A percentile compares a stretch with the other conserved stretches of the same genome.
Evolutionary conservation across 441 rosid genomes (phyloP).

Genomic region (Aleurites moluccanus): DNA sequence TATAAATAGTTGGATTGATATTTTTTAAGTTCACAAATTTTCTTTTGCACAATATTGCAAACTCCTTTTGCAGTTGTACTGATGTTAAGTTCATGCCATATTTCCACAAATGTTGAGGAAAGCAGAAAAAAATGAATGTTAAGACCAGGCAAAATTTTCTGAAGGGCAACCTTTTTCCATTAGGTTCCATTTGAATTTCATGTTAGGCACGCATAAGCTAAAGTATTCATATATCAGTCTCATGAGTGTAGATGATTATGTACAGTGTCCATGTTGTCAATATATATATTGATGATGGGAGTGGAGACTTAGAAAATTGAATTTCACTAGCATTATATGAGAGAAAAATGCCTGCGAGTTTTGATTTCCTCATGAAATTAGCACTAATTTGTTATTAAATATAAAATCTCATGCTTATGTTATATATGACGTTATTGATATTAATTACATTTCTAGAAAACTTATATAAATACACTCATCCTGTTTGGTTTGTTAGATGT

Average conservation of each 20-base stretch:
- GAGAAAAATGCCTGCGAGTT: neutral
- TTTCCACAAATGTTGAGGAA: neutral
- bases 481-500: neutral
- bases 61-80: neutral
- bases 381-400: neutral
- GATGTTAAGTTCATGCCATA: neutral
- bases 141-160: neutral
- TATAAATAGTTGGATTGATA: neutral
- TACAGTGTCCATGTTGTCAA: neutral
- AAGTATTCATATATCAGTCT: neutral
- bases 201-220: neutral
- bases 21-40: neutral
- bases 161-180: neutral
- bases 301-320: neutral
- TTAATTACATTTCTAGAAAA: neutral
- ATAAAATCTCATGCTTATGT: neutral
- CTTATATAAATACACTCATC: neutral
- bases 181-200: conserved; percentile 1
- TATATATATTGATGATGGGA: neutral
- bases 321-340: neutral
- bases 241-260: neutral
- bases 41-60: neutral
- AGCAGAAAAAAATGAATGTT: neutral
- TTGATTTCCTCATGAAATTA: neutral
- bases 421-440: neutral